Evolutionary conservation across 169 alveolate genomes (phyloP), one percentile per base, ranked within the genome.

Genomic region (Eimeria sp.): DNA sequence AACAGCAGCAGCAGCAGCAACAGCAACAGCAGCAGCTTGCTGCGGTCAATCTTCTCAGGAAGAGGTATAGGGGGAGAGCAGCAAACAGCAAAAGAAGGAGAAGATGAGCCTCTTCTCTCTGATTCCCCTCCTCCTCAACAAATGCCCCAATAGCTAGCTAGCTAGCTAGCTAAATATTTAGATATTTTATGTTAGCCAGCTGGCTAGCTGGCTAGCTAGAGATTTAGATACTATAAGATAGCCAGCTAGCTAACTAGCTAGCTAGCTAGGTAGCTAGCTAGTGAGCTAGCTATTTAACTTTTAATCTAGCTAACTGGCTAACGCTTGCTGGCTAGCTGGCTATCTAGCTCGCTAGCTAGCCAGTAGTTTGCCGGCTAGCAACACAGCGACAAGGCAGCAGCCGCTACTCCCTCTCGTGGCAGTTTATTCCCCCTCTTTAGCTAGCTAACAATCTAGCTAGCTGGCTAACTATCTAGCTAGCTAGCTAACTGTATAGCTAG

Each of bases 191-290:
- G 89, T 65, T 73, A 75, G 86, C 86, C 25, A 30, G 18, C 49
- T 75, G 30, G 86, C 86, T 75, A 43, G 49, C 86, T 75, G 0
- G n/a, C 40, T 34, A 27, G 86, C 86, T 75, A 75, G 54, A 16
- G 16, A 30, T 54, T 54, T 16, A 54, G 63, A 34, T 34, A 2
- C 2, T 34, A 1, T 34, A 34, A 1, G 40, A 1, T 34, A 34
- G 40, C 40, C 40, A 34, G 40, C 40, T 34, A 34, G 40, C 40
- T 34, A 34, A 2, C 40, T 34, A 34, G 40, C 40, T 34, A 34
- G 40, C 40, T 34, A 34, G 40, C 40, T 34, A 34, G 40, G 3
- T 34, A 34, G 40, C 40, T 34, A 34, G 40, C 40, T 34, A 34
- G 40, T 34, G 40, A 34, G 63, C 22, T 54, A 9, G 63, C 63